Percentiles rank a stretch among this genome's conserved stretches.
These are phyloP conservation scores for Murraya paniculata DNA, from an alignment of 345 rosid genomes.

Conservation along the genomic window DNA sequence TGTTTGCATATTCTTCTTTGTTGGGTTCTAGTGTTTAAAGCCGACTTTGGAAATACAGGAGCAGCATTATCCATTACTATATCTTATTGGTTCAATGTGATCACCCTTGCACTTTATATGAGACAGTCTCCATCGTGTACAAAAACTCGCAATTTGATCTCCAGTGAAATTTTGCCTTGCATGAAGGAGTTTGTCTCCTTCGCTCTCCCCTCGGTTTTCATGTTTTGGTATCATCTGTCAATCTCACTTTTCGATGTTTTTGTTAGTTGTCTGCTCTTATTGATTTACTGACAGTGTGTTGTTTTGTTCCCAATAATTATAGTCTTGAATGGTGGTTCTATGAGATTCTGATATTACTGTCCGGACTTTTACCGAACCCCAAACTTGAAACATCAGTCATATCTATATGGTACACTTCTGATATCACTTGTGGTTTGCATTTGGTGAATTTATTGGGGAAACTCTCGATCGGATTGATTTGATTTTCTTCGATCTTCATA, in stretches of 20 bases:
- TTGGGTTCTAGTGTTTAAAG: conserved; percentile 44
- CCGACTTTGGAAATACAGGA: conserved; percentile 27
- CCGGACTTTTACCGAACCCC: conserved; percentile 49
- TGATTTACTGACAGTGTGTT: not conserved
- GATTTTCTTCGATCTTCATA: not conserved
- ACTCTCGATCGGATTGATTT: not conserved
- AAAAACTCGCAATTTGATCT: not conserved
- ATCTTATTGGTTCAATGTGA: conserved; percentile 39
- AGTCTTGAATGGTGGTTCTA: conserved; percentile 62
- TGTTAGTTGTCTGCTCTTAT: not conserved
- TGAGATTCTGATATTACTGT: conserved; percentile 45
- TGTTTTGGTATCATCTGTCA: conserved; percentile 46
- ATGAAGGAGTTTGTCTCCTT: conserved; percentile 31
- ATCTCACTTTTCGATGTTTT: not conserved
- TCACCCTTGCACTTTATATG: conserved; percentile 36
- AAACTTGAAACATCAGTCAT: conserved; percentile 54
- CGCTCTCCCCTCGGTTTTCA: conserved; percentile 45
- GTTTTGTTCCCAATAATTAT: not conserved
- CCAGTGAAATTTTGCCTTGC: conserved; percentile 4
- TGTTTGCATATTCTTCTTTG: conserved; percentile 41
- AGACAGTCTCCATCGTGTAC: conserved; percentile 23
- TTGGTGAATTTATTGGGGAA: not conserved
- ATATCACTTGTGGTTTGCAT: not conserved
- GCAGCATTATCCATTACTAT: conserved; percentile 41
- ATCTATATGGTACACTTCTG: conserved; percentile 44